These are phyloP conservation scores for Gautieria morchelliformis DNA, from an alignment of 768 basidiomycete species.

Conservation along the genomic window DNA sequence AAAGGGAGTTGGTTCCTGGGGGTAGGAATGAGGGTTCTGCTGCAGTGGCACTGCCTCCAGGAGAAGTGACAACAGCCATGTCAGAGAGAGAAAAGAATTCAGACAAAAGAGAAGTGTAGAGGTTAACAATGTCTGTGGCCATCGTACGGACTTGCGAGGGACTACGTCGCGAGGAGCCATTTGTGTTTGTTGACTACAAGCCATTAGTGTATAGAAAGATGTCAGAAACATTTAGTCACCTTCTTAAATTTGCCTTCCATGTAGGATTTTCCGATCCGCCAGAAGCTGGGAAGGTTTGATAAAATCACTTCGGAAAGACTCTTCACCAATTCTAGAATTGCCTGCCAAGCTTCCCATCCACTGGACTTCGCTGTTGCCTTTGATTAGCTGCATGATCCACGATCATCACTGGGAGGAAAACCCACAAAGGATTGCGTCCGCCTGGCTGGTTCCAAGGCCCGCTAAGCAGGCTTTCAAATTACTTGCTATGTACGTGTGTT, in stretches of 20 bases:
- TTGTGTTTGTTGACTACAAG: slow-evolving; percentile 20
- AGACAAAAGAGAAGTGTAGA: slow-evolving; percentile 77
- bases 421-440: slow-evolving; percentile 54
- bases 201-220: background rate
- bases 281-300: slow-evolving; percentile 83
- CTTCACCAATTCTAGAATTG: slow-evolving; percentile 70
- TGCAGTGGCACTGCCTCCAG: slow-evolving; percentile 23
- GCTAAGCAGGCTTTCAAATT: slow-evolving; percentile 54
- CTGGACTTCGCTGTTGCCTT: slow-evolving; percentile 47
- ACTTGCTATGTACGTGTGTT: slow-evolving; percentile 36
- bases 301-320: slow-evolving; percentile 79
- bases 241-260: slow-evolving; percentile 91
- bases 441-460: slow-evolving; percentile 53
- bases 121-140: slow-evolving; percentile 78
- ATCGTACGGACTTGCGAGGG: slow-evolving; percentile 77
- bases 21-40: slow-evolving; percentile 52
- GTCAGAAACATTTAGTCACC: slow-evolving; percentile 33
- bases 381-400: background rate
- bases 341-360: slow-evolving; percentile 75
- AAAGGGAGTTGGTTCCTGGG: slow-evolving; percentile 67
- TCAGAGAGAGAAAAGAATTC: slow-evolving; percentile 82
- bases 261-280: slow-evolving; percentile 84
- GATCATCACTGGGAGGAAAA: slow-evolving; percentile 1
- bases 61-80: slow-evolving; percentile 48
- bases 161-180: slow-evolving; percentile 55